Evolutionary conservation across 768 basidiomycete genomes (phyloP).

Genomic region (Mycena belliarum): DNA sequence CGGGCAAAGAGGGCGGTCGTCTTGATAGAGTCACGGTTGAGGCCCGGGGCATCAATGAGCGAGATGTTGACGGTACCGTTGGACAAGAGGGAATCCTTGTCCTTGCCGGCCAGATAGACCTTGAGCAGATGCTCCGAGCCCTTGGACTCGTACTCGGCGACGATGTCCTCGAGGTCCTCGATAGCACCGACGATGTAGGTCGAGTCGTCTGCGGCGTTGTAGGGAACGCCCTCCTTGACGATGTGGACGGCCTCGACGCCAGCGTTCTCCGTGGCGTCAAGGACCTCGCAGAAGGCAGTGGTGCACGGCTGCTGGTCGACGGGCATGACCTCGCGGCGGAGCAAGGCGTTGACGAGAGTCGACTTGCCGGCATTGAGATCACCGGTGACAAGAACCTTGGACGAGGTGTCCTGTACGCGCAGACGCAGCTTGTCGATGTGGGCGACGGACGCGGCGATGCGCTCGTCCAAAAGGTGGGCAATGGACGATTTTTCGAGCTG

Average conservation of each 20-base stretch:
- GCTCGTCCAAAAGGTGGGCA: constrained; percentile 86
- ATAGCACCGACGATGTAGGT: constrained; percentile 75
- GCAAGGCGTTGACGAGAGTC: constrained; percentile 94
- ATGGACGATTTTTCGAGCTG: constrained; percentile 93
- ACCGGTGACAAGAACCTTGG: constrained; percentile 96
- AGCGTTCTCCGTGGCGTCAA: constrained; percentile 80
- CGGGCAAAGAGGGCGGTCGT: constrained; percentile 95
- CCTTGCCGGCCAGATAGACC: constrained; percentile 84
- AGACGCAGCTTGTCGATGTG: constrained; percentile 85
- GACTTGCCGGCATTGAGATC: constrained; percentile 99
- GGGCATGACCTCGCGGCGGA: constrained; percentile 90
- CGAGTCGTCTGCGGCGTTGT: constrained; percentile 68
- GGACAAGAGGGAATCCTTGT: constrained; percentile 80
- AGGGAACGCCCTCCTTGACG: constrained; percentile 65
- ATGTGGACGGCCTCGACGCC: constrained; percentile 87
- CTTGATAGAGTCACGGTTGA: constrained; percentile 92
- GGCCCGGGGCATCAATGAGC: constrained; percentile 96
- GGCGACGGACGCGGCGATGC: constrained; percentile 68
- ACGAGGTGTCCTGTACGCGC: constrained; percentile 88
- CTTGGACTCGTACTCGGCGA: constrained; percentile 64
- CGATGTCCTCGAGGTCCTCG: constrained; percentile 74
- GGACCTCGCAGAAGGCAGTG: constrained; percentile 95
- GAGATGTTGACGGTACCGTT: constrained; percentile 97
- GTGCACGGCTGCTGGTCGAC: constrained; percentile 98
- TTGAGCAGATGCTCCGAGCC: constrained; percentile 76